A percentile compares a stretch with the other conserved stretches of the same genome.
phyloP scores from a whole-genome alignment of 345 rosid species.

The Arabidopsis suecica region DNA sequence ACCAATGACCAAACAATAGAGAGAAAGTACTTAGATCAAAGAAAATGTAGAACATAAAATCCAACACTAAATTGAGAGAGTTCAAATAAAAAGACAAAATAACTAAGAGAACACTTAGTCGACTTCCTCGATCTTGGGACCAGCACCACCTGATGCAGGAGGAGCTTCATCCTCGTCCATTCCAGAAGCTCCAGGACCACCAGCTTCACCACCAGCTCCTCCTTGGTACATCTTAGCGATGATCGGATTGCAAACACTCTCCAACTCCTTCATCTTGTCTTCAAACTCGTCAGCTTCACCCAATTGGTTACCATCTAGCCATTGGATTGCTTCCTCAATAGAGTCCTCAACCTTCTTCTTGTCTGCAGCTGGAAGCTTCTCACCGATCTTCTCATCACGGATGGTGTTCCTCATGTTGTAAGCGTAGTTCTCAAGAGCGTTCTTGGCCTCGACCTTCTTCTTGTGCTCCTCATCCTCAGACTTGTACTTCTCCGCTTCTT shows the following conservation, averaged over 20 bases:
- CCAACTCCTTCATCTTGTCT: conserved; percentile 59
- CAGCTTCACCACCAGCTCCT: conserved; percentile 12
- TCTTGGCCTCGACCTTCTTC: conserved; percentile 62
- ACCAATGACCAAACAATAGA: neutral
- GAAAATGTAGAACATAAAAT: neutral
- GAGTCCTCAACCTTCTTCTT: conserved; percentile 63
- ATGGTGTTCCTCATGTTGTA: conserved; percentile 65
- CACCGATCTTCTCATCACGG: conserved; percentile 56
- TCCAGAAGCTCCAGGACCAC: neutral
- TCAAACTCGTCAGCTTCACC: conserved; percentile 57
- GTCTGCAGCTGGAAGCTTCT: conserved; percentile 51
- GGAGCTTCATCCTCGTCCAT: conserved; percentile 9
- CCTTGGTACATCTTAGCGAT: conserved; percentile 42
- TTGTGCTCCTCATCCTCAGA: conserved; percentile 58
- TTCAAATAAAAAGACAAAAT: neutral
- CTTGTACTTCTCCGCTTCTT: conserved; percentile 62
- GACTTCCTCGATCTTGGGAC: conserved; percentile 56
- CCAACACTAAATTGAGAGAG: neutral
- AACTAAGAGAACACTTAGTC: conserved; percentile 18
- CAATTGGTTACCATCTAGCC: conserved; percentile 61
- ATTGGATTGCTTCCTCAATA: conserved; percentile 51
- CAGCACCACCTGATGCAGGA: conserved; percentile 52
- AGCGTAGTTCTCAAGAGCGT: conserved; percentile 54
- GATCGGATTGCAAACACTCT: conserved; percentile 53
- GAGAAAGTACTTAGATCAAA: neutral